Conservation (phyloP, 768 basidiomycete species). For the Mycena rosella region DNA sequence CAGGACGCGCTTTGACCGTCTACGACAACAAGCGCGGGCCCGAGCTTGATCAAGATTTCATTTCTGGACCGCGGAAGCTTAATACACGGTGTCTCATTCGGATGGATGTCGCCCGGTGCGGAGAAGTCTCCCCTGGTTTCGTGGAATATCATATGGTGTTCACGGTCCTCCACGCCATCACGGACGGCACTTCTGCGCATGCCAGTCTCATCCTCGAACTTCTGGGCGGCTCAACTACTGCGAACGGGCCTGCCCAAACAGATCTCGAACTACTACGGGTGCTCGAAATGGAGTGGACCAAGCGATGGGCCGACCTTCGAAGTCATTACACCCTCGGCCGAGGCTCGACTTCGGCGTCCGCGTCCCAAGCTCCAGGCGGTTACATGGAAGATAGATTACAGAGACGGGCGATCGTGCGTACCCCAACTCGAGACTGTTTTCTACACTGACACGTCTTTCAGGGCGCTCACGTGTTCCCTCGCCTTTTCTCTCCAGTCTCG, state of each 20-base stretch:
- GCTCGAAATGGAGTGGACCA: constrained; percentile 18
- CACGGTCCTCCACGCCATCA: constrained; percentile 14
- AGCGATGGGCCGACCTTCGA: constrained; percentile 8
- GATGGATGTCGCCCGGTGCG: neutral
- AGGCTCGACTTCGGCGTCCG: constrained; percentile 4
- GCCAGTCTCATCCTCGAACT: constrained; percentile 17
- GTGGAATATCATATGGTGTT: constrained; percentile 4
- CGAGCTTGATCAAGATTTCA: too few species aligned
- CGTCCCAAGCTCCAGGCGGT: constrained; percentile 1
- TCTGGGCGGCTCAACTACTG: constrained; percentile 5
- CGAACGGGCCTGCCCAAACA: neutral
- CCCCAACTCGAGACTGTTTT: too few species aligned
- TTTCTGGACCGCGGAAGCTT: neutral
- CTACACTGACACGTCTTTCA: neutral
- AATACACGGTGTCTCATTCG: neutral
- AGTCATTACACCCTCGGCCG: constrained; percentile 11
- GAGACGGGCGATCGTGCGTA: constrained; percentile 17
- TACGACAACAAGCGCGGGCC: too few species aligned
- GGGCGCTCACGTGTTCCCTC: constrained; percentile 4
- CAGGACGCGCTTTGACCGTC: too few species aligned
- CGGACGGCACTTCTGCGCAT: constrained; percentile 8
- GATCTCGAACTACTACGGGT: constrained; percentile 6
- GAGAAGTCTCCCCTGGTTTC: neutral
- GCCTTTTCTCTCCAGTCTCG: neutral
- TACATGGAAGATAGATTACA: constrained; percentile 15